Base-by-base conservation (phyloP, 139 green algal species). In the Microglena sp. region DNA sequence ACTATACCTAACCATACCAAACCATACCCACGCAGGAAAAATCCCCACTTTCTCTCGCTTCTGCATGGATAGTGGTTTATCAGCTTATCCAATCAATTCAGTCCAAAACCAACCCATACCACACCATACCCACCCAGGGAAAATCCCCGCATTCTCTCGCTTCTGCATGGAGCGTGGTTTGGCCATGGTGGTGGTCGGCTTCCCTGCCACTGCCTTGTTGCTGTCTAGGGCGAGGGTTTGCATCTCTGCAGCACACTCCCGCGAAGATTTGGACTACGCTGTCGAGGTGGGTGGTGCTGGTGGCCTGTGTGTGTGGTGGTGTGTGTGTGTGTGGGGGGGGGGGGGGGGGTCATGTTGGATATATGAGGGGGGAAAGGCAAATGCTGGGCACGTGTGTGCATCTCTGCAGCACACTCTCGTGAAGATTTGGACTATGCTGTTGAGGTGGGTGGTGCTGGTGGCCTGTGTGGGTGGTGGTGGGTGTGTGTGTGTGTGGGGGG, bases 161-260 rank as follows among this genome's bases (percentile, higher is more conserved):
- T 45, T 85, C 33, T 88, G 84, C 65, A 77, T 96, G 27, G 63
- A 84, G 32, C 76, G 80, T 2, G 76, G 79, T 40, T 50, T 99
- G 3, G 94, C 60, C 4, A 58, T 30, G n/a, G 60, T 67, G 33
- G 91, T 99, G 4, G 94, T 99, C 2, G 94, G 94, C 45, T 97
- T 97, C 66, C 94, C 94, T 0, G 94, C 94, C 35, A 97, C 90
- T 4, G 82, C 92, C 6, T 77, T 98, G 65, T 77, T 96, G 31
- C 83, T 86, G 21, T 74, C 78, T 1, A 82, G 94, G 43, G 81
- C 82, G 18, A 80, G 94, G 30, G 74, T 99, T 7, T 99, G 94
- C 87, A 92, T 99, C 69, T 92, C 78, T 18, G 94, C 94, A 0
- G 77, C 89, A 4, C 94, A 99, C 83, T 89, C 77, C 0, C 70